Conservation (phyloP, 768 basidiomycete species). For the Amanita exitialis region DNA sequence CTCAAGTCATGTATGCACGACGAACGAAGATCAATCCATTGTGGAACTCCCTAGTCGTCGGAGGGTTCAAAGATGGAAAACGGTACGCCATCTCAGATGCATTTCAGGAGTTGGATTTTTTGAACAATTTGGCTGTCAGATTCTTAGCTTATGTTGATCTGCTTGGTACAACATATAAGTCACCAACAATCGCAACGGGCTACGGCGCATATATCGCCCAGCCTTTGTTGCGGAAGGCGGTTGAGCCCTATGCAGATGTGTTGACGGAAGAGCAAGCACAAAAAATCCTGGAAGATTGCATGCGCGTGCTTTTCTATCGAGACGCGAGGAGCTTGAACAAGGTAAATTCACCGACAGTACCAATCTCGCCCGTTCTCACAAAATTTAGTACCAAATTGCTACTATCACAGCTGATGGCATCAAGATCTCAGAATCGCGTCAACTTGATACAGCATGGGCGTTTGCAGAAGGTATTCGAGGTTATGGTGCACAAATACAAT, state of each 20-base stretch:
- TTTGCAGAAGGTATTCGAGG: slow-evolving; percentile 91
- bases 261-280: slow-evolving; percentile 75
- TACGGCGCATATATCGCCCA: slow-evolving; percentile 91
- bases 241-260: slow-evolving; percentile 68
- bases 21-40: slow-evolving; percentile 86
- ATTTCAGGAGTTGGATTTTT: not conserved
- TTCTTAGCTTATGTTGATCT: slow-evolving; percentile 94
- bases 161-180: slow-evolving; percentile 90
- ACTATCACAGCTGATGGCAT: slow-evolving; percentile 73
- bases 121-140: slow-evolving; percentile 27
- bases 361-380: not conserved
- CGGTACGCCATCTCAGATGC: slow-evolving; percentile 35
- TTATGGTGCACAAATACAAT: slow-evolving; percentile 89
- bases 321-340: slow-evolving; percentile 95
- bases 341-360: slow-evolving; percentile 30
- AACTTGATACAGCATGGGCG: slow-evolving; percentile 73
- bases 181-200: slow-evolving; percentile 91
- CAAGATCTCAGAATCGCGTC: slow-evolving; percentile 67
- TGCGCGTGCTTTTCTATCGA: slow-evolving; percentile 93
- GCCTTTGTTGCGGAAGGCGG: slow-evolving; percentile 83
- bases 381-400: slow-evolving; percentile 87
- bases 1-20: slow-evolving; percentile 83
- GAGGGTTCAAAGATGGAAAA: slow-evolving; percentile 80
- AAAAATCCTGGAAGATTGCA: slow-evolving; percentile 70
- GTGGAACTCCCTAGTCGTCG: slow-evolving; percentile 93